These are phyloP conservation scores for Fraxinus ornus DNA, from an alignment of 305 asterid species.

Conservation along the genomic window DNA sequence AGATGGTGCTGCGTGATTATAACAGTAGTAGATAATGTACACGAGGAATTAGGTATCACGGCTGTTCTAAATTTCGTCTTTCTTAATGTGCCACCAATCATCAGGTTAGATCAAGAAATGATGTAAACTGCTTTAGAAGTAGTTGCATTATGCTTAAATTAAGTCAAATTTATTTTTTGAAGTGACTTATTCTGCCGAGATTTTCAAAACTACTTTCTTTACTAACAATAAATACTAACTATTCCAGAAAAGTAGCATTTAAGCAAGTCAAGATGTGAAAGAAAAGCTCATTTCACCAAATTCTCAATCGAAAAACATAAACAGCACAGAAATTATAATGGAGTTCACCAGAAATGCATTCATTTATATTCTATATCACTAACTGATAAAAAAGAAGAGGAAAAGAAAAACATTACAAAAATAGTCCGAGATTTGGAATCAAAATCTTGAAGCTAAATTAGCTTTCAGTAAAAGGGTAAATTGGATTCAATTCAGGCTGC, in stretches of 20 bases:
- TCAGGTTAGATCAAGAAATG: background rate
- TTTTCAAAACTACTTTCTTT: background rate
- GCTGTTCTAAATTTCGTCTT: background rate
- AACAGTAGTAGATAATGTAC: background rate
- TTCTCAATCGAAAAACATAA: slow-evolving; percentile 15
- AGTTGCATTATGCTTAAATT: background rate
- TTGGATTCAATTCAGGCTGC: slow-evolving; percentile 21
- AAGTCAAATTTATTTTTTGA: background rate
- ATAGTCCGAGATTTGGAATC: background rate
- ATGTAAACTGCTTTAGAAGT: background rate
- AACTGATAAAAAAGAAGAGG: slow-evolving; percentile 9
- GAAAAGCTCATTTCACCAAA: slow-evolving; percentile 10
- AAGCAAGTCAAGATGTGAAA: background rate
- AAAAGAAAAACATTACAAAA: background rate
- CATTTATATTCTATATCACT: slow-evolving; percentile 12
- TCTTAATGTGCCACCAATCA: background rate
- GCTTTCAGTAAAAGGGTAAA: slow-evolving; percentile 17
- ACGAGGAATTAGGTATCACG: background rate
- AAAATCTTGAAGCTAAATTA: slow-evolving; percentile 17
- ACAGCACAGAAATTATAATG: slow-evolving; percentile 10
- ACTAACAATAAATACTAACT: background rate
- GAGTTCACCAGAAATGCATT: slow-evolving; percentile 11
- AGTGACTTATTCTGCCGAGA: background rate
- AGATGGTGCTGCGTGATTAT: background rate
- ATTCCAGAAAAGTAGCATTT: background rate